Conservation (phyloP, 1,139 yeast genomes). For the Magnusiomyces paraingens region DNA sequence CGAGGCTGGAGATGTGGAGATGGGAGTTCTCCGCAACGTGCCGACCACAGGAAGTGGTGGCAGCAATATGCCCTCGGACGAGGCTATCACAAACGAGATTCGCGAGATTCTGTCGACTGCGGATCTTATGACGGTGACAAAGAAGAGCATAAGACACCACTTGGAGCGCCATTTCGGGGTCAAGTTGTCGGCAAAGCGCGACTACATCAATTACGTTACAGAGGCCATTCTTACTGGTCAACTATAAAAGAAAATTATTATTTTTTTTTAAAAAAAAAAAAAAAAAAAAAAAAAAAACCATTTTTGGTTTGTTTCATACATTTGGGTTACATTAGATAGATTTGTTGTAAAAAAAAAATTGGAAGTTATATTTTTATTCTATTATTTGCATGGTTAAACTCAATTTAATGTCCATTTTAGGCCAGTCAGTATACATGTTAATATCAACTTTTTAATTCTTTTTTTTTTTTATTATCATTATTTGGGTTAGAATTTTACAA, state of each 20-base stretch:
- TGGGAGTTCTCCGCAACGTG: slow-evolving; percentile 21
- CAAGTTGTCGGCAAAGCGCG: slow-evolving; percentile 32
- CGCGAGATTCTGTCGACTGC: slow-evolving; percentile 35
- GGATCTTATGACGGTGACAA: slow-evolving; percentile 37
- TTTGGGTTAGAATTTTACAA: background rate
- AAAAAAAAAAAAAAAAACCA: background rate
- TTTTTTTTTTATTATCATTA: background rate
- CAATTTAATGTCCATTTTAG: background rate
- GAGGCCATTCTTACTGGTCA: slow-evolving; percentile 39
- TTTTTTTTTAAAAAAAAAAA: background rate
- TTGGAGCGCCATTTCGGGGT: slow-evolving; percentile 35
- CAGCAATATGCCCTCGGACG: slow-evolving; percentile 32
- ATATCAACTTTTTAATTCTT: background rate
- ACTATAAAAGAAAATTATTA: slow-evolving; percentile 20
- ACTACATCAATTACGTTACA: slow-evolving; percentile 36
- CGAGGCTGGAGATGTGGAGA: slow-evolving; percentile 20
- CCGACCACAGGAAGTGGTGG: slow-evolving; percentile 15
- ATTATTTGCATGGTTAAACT: background rate
- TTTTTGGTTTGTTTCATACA: background rate
- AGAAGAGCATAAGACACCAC: slow-evolving; percentile 34
- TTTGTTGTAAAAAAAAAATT: background rate
- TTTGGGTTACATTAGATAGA: too few species aligned
- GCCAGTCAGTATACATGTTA: too few species aligned
- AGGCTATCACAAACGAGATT: slow-evolving; percentile 33
- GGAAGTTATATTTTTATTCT: background rate